A percentile compares a stretch with the other conserved stretches of the same genome.
These are phyloP conservation scores for Acanthamoeba healyi DNA, from an alignment of 208 protist genomes.

Conservation along the genomic window DNA sequence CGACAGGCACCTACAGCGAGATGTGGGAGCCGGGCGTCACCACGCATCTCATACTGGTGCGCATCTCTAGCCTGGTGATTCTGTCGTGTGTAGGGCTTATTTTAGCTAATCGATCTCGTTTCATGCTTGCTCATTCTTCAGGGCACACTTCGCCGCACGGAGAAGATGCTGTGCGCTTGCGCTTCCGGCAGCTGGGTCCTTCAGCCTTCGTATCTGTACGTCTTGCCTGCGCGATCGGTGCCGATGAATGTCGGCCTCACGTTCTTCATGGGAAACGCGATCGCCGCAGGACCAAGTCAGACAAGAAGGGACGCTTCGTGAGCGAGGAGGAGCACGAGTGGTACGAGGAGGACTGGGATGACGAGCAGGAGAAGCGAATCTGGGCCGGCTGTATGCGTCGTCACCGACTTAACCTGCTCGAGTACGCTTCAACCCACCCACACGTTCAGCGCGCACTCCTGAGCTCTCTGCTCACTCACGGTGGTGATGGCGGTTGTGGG, in stretches of 20 bases:
- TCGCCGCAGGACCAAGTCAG: not conserved
- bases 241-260: no score
- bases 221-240: not conserved
- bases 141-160: conserved; percentile 25
- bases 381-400: conserved; percentile 55
- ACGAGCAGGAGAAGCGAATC: conserved; percentile 46
- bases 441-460: no score
- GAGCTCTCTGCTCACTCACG: no score
- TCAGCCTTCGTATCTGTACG: conserved; percentile 36
- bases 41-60: conserved; percentile 37
- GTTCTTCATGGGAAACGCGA: no score
- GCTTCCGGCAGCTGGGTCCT: conserved; percentile 30
- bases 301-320: conserved; percentile 24
- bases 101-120: not conserved
- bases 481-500: no score
- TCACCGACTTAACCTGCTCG: conserved; percentile 24
- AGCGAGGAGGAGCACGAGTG: not conserved
- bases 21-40: conserved; percentile 27
- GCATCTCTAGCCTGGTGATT: not conserved
- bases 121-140: not conserved
- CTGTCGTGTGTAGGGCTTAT: not conserved
- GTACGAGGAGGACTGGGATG: conserved; percentile 59
- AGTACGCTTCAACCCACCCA: not conserved
- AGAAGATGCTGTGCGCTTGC: conserved; percentile 54
- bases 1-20: conserved; percentile 43